These are phyloP conservation scores for Tremella fuciformis DNA, from an alignment of 768 basidiomycete species.

Conservation along the genomic window DNA sequence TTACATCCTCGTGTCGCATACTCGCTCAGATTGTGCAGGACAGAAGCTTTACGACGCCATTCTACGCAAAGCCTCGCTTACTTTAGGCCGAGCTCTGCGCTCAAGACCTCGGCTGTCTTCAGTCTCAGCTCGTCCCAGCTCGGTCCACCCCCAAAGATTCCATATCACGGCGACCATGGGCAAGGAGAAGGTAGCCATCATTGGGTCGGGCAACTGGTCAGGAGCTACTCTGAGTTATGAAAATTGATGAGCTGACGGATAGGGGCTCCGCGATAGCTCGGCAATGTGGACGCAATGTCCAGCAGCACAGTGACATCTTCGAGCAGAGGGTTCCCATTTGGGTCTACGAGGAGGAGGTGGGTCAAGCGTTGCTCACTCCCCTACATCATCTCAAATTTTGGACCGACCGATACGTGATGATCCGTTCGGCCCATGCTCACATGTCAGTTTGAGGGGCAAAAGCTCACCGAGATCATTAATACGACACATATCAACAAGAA, in stretches of 20 bases:
- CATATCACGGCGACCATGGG: conserved; percentile 23
- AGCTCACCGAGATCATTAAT: conserved; percentile 56
- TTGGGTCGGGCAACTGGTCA: conserved; percentile 53
- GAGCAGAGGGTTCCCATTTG: conserved; percentile 55
- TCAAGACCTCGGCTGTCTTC: too few relatives aligned
- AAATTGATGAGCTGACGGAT: conserved; percentile 8
- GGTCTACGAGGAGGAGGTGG: conserved; percentile 55
- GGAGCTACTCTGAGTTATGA: conserved; percentile 7
- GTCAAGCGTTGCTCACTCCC: conserved; percentile 7
- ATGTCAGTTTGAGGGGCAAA: conserved; percentile 45
- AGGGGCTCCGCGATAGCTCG: conserved; percentile 55
- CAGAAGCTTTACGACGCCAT: too few relatives aligned
- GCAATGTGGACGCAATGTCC: conserved; percentile 53
- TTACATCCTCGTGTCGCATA: too few relatives aligned
- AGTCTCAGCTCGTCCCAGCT: too few relatives aligned
- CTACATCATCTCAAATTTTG: neutral
- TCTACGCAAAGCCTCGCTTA: too few relatives aligned
- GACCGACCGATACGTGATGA: neutral
- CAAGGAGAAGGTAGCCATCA: conserved; percentile 51
- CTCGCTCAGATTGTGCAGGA: too few relatives aligned
- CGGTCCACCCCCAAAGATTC: neutral
- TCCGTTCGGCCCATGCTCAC: neutral
- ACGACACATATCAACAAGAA: conserved; percentile 54
- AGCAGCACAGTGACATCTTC: conserved; percentile 50
- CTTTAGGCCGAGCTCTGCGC: too few relatives aligned